Evolutionary conservation across 257 asterid species (phyloP).

Genomic region (Scutellaria minor): DNA sequence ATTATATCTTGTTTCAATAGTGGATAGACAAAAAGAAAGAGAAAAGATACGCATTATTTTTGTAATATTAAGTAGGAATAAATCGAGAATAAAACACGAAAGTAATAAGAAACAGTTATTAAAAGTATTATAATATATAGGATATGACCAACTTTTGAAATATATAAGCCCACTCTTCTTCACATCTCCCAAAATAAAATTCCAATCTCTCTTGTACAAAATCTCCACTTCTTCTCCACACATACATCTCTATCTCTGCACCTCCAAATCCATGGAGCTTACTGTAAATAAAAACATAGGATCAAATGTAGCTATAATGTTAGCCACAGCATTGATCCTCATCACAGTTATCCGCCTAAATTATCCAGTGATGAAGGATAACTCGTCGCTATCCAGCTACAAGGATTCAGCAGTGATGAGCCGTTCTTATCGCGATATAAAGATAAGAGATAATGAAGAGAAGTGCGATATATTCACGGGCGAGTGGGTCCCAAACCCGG

Average conservation of each 20-base stretch:
- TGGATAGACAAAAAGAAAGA: no score
- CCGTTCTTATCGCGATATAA: slow-evolving; percentile 31
- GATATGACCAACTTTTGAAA: neutral
- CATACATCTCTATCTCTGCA: neutral
- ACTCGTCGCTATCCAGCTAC: slow-evolving; percentile 29
- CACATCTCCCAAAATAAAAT: slow-evolving; percentile 18
- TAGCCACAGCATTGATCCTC: slow-evolving; percentile 42
- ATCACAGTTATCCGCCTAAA: slow-evolving; percentile 47
- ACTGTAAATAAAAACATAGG: slow-evolving; percentile 32
- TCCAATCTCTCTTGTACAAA: slow-evolving; percentile 31
- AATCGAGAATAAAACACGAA: no score
- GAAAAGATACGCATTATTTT: no score
- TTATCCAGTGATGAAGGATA: slow-evolving; percentile 34
- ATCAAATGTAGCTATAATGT: neutral
- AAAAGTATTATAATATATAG: no score
- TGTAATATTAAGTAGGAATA: no score
- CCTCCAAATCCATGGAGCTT: slow-evolving; percentile 49
- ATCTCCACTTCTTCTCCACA: slow-evolving; percentile 6
- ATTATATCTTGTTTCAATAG: no score
- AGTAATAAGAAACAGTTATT: no score
- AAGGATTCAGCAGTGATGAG: slow-evolving; percentile 18
- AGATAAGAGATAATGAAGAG: slow-evolving; percentile 27
- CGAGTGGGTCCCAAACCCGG: slow-evolving; percentile 59
- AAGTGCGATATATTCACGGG: slow-evolving; percentile 55
- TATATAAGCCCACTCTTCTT: slow-evolving; percentile 22